Base-by-base conservation (phyloP, 2,329 filamentous ascomycete species). In the Trichoderma arundinaceum region DNA sequence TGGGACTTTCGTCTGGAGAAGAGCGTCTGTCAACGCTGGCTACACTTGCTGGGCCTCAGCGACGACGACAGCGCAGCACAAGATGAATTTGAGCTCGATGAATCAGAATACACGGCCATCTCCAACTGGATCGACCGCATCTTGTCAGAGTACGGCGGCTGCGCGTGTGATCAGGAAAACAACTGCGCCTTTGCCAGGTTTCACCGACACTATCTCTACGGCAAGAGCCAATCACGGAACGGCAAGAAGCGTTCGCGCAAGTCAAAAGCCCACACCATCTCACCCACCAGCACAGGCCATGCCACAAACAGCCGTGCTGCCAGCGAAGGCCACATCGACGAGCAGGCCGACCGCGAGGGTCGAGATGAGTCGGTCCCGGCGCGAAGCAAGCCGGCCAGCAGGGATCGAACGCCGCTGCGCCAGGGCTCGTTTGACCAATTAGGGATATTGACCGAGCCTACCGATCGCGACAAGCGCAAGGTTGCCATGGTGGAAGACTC, bases 71-170 rank as follows among this genome's bases (percentile, higher is more conserved):
- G 74, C 1, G 75, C 78, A 13, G 74, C 73, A 5, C 82, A 83
- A 32, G 76, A 82, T 9, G 85, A 88, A 57, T 80, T 82, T 7
- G 83, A 85, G 12, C 80, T 88, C 65, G 84, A 85, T 64, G 85
- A 87, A 22, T 78, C 81, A 0, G 88, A 91, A 69, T 89, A 88
- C 67, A 80, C 81, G 28, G 81, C 78, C 56, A 84, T 91, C 17
- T 83, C 84, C 13, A 83, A 83, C 15, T 92, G 89, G 86, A 86
- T 92, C 7, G 84, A 88, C 59, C 84, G 83, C 46, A 88, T 93
- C 8, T 82, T 94, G 7, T 90, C 90, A 17, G 90, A 93, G 74
- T 91, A 92, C 71, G 91, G 91, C 17, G 91, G 90, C 17, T 94
- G 91, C 76, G 91, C 91, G 4, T 94, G 91, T 75, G 85, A 90